A percentile compares a stretch with the other conserved stretches of the same genome.
Conservation (phyloP, 257 asterid species). For the Ajuga chamaepitys region DNA sequence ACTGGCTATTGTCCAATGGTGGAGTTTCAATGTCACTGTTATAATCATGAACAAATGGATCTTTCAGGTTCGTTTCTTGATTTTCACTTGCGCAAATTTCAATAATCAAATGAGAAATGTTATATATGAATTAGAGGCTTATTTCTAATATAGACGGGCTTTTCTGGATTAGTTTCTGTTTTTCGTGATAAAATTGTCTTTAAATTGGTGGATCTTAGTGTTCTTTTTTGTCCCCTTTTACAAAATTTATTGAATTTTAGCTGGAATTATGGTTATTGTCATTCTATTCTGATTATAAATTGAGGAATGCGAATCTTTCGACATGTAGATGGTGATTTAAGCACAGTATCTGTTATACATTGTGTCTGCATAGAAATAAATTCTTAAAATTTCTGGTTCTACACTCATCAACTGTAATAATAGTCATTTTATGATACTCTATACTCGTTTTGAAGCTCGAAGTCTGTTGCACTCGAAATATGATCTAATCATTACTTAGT, state of each 20-base stretch:
- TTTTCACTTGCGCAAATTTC: background rate
- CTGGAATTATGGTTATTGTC: slow-evolving; percentile 13
- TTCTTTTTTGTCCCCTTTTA: background rate
- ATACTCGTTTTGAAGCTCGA: background rate
- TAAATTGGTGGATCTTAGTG: slow-evolving; percentile 6
- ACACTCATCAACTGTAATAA: background rate
- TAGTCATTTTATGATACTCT: background rate
- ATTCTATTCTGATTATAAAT: slow-evolving; percentile 5
- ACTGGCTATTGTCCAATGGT: slow-evolving; percentile 72
- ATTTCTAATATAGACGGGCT: background rate
- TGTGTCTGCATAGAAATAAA: background rate
- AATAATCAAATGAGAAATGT: background rate
- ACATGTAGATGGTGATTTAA: slow-evolving; percentile 4
- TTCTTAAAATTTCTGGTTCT: background rate
- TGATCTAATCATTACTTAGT: background rate
- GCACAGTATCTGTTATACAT: background rate
- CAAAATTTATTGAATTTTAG: background rate
- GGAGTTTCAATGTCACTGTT: slow-evolving; percentile 84
- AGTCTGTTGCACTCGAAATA: background rate
- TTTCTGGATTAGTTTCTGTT: slow-evolving; percentile 7
- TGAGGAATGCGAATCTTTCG: slow-evolving; percentile 10
- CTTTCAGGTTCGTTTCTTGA: slow-evolving; percentile 54
- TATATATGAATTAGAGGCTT: background rate
- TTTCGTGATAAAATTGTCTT: background rate
- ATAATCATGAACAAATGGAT: slow-evolving; percentile 87